These are phyloP conservation scores for Primulina eburnea DNA, from an alignment of 257 asterid genomes.

Conservation along the genomic window DNA sequence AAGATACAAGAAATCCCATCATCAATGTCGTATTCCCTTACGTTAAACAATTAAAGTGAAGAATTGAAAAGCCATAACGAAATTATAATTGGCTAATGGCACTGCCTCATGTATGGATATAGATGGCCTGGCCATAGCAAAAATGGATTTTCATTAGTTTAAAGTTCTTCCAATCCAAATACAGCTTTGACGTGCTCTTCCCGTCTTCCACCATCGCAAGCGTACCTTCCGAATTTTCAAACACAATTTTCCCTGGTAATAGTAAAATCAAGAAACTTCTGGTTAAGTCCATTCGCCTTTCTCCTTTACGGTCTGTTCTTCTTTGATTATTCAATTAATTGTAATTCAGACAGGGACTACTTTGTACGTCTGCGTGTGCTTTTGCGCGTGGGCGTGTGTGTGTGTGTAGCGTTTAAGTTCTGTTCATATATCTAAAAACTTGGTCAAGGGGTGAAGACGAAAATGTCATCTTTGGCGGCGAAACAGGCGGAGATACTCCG, in stretches of 20 bases:
- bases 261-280: slow-evolving; percentile 27
- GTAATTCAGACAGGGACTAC: neutral
- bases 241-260: slow-evolving; percentile 5
- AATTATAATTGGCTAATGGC: neutral
- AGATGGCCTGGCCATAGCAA: slow-evolving; percentile 15
- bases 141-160: neutral
- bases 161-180: slow-evolving; percentile 16
- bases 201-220: neutral
- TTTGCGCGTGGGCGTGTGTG: neutral
- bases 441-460: slow-evolving; percentile 33
- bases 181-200: neutral
- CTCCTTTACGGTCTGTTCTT: neutral
- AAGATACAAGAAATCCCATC: no score
- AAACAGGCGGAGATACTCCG: slow-evolving; percentile 82
- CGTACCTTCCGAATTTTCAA: neutral
- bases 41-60: no score
- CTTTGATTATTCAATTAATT: neutral
- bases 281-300: slow-evolving; percentile 7
- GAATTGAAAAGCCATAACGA: neutral
- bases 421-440: slow-evolving; percentile 1
- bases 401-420: neutral
- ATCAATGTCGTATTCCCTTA: no score
- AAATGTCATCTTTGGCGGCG: slow-evolving; percentile 55
- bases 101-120: no score
- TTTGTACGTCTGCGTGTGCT: neutral